These are phyloP conservation scores for Apiotrichum mycotoxinovorans DNA, from an alignment of 1,284 basidiomycete genomes.

Conservation along the genomic window DNA sequence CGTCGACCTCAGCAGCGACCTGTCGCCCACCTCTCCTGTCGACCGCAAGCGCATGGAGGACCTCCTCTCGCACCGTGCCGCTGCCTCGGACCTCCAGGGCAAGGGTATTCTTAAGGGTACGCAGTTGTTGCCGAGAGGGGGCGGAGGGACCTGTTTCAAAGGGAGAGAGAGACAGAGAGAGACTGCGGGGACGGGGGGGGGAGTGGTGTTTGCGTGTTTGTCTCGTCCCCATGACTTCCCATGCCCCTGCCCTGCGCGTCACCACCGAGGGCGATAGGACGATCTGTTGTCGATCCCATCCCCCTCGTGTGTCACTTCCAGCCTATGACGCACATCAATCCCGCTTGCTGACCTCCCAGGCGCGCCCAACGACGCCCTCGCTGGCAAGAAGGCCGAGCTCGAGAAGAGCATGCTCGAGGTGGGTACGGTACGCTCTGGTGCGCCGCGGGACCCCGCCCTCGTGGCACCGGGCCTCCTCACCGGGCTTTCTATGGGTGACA, in stretches of 20 bases:
- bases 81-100: constrained; percentile 64
- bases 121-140: constrained; percentile 14
- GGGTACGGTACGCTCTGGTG: constrained; percentile 24
- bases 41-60: constrained; percentile 57
- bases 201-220: no score
- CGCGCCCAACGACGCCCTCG: constrained; percentile 60
- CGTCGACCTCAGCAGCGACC: constrained; percentile 41
- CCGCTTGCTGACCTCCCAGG: constrained; percentile 22
- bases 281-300: no score
- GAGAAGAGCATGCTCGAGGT: constrained; percentile 67
- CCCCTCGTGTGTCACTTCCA: background rate
- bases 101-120: constrained; percentile 71
- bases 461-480: background rate
- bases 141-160: background rate
- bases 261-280: no score
- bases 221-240: no score
- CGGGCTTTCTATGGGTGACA: no score
- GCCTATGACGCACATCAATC: background rate
- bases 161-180: background rate
- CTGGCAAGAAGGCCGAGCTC: constrained; percentile 65
- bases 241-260: no score
- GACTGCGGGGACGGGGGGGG: no score
- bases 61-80: constrained; percentile 58
- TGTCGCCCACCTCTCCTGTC: constrained; percentile 34
- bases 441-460: background rate